Evolutionary conservation across 2,329 filamentous ascomycete genomes (phyloP), one percentile per base, ranked within the genome.

Genomic region (Penicillium frequentans): DNA sequence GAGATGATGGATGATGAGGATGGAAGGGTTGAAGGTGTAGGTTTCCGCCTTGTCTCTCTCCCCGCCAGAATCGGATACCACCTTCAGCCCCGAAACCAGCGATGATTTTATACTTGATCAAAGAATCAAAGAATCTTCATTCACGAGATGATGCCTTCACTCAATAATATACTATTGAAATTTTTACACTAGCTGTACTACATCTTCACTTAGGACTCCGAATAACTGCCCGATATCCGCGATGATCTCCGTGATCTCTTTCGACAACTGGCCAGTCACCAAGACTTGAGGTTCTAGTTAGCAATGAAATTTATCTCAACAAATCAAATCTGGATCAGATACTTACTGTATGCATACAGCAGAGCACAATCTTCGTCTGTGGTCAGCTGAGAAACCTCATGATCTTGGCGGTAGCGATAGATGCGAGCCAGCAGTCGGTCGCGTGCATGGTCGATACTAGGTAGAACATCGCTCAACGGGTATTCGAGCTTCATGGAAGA

Each of bases 401-500:
- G 85, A 54, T 88, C 86, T 70, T 90, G 88, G 55, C 93, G 82
- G 74, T 95, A 98, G 68, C 89, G 86, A 67, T 96, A 95, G 39
- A 97, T 90, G 75, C 91, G 93, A 21, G 91, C 90, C 23, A 99
- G 81, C 46, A 98, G 79, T 57, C 90, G 82, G 70, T 99, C 93
- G 61, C 95, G 85, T 42, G 88, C 86, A 70, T 90, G 86, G 49
- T 90, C 86, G 31, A 96, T 90, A 59, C 88, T 92, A 0, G 95
- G 95, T 43, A 98, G 81, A 13, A 90, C 90, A 69, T 97, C 92
- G 35, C 90, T 93, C 57, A 99, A 81, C 0, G 95, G 93, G 67
- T 96, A 98, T 75, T 96, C 93, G 9, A 98, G 83, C 81, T 96
- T 96, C 77, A 98, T 86, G 14, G 90, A 96, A 43, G 90, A 95